Evolutionary conservation across 352 stramenopile species (phyloP), one percentile per base, ranked within the genome.

Genomic region (Phytopythium chamaehyphon): DNA sequence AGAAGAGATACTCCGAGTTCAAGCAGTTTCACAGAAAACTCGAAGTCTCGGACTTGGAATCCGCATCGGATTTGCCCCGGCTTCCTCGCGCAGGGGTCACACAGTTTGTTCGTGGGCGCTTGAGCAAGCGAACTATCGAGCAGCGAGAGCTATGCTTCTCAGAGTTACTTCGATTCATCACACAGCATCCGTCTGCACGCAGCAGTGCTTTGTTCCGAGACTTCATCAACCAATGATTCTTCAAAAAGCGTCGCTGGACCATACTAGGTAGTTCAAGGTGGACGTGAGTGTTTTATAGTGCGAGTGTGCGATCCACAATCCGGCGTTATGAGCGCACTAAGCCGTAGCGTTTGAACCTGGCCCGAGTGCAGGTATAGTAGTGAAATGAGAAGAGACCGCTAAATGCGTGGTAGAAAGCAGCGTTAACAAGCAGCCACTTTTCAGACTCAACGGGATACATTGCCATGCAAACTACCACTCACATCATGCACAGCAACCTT

Each of bases 1-100:
- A 59, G 44, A 62, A 63, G 19, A 74, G 77, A n/a, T 88, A 83
- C 58, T 75, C 61, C 0, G 58, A 69, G 18, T 88, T 88, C 49
- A 67, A 51, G 18, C 69, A 77, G n/a, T 64, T 88, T 60, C 66
- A 82, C 60, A 39, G 44, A 16, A 66, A 73, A 52, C 44, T 86
- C 5, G 66, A 72, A 19, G 58, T 57, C 36, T 59, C 57, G 11
- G 68, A 71, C 21, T 38, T 80, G 8, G 55, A 62, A 7, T 40
- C 69, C n/a, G 45, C 51, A 5, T 33, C 55, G 15, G 61, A 63
- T 14, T 43, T 88, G 15, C 76, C 76, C 5, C 46, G 50, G 24
- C 54, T 88, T 15, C 61, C 73, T 26, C 51, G 47, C 24, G 61
- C 61, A 1, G 69, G 76, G 22, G 38, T 86, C 16, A 18, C 69